phyloP scores from a whole-genome alignment of 352 stramenopile species.

The Globisporangium radiosum region DNA sequence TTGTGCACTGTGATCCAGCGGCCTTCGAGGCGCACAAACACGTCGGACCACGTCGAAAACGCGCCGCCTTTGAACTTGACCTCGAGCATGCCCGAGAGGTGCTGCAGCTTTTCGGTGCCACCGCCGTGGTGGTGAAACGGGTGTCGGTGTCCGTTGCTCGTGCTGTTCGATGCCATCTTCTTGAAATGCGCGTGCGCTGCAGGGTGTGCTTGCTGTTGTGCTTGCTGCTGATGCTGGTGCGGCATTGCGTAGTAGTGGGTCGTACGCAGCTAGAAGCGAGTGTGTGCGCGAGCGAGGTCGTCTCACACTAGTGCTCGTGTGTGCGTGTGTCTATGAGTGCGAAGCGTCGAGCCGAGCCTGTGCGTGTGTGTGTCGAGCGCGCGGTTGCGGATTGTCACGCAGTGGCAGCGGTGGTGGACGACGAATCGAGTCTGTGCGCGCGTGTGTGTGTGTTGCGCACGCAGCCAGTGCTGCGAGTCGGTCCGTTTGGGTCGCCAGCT shows the following conservation, averaged over 20 bases:
- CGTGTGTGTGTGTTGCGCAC: neutral
- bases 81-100: slow-evolving; percentile 17
- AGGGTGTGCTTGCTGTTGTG: neutral
- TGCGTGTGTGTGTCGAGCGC: neutral
- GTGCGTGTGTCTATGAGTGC: neutral
- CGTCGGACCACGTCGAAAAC: slow-evolving; percentile 24
- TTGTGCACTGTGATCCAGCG: slow-evolving; percentile 33
- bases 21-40: slow-evolving; percentile 23
- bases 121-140: neutral
- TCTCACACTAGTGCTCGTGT: neutral
- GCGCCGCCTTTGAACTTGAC: slow-evolving; percentile 25
- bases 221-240: neutral
- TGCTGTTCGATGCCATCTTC: slow-evolving; percentile 11
- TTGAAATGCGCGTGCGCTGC: slow-evolving; percentile 6
- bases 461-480: neutral
- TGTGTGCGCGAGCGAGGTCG: neutral
- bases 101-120: slow-evolving; percentile 14
- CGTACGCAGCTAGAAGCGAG: neutral
- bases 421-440: neutral
- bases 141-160: neutral
- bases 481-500: neutral
- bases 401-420: neutral
- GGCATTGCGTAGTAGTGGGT: neutral
- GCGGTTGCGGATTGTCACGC: neutral
- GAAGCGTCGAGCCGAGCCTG: neutral